These are phyloP conservation scores for Starmerella gropengiesseri DNA, from an alignment of 805 yeast species.

Conservation along the genomic window DNA sequence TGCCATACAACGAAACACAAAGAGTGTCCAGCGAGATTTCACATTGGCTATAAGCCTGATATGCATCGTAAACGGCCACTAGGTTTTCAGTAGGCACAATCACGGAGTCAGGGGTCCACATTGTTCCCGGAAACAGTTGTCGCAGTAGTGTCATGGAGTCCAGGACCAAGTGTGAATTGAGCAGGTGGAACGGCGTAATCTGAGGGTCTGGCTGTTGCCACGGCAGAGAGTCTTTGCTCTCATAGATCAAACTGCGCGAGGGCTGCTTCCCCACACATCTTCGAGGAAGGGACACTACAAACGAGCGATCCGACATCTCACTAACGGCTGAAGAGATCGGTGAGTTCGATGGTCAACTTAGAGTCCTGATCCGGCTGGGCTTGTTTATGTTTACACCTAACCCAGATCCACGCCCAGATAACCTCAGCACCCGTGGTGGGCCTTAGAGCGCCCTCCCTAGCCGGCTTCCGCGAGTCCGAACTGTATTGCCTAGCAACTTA, in stretches of 20 bases:
- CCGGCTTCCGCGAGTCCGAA: too few species aligned
- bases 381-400: conserved; percentile 19
- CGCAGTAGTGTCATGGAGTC: conserved; percentile 12
- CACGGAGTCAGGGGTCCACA: conserved; percentile 15
- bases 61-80: conserved; percentile 4
- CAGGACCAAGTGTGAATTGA: conserved; percentile 6
- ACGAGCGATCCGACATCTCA: not conserved
- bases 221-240: conserved; percentile 6
- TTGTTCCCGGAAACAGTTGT: conserved; percentile 6
- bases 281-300: conserved; percentile 15
- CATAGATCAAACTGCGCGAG: conserved; percentile 6
- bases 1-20: conserved; percentile 9
- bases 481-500: too few species aligned
- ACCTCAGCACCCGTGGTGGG: too few species aligned
- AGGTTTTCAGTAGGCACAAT: conserved; percentile 9
- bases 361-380: not conserved
- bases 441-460: too few species aligned
- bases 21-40: conserved; percentile 14
- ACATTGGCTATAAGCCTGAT: conserved; percentile 7
- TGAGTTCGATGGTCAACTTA: too few species aligned
- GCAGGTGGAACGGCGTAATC: conserved; percentile 12
- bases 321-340: too few species aligned
- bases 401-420: conserved; percentile 1
- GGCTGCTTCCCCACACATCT: conserved; percentile 15
- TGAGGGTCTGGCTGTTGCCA: conserved; percentile 17